phyloP scores from a whole-genome alignment of 1,139 yeast species.

The Candida tropicalis region DNA sequence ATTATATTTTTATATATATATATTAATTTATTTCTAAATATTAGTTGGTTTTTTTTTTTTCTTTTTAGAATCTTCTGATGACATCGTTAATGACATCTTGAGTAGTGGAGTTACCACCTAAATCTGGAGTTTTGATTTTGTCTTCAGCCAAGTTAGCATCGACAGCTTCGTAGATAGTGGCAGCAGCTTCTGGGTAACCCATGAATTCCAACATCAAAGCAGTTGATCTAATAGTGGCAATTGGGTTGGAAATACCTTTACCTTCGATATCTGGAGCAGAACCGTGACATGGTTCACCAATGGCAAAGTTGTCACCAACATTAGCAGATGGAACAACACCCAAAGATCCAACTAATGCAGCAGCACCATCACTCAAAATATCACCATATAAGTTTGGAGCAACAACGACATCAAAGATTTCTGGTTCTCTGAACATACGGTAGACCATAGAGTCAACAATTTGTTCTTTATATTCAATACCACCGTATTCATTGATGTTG shows the following conservation, averaged over 20 bases:
- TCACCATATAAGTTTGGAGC: constrained; percentile 99
- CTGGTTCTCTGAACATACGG: constrained; percentile 97
- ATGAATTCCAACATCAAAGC: constrained; percentile 97
- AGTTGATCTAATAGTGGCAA: constrained; percentile 96
- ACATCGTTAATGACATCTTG: constrained; percentile 86
- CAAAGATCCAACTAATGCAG: constrained; percentile 95
- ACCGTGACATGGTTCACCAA: constrained; percentile 99
- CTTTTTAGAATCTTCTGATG: constrained; percentile 41
- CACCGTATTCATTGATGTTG: constrained; percentile 56
- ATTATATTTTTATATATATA: background rate
- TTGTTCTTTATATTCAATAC: constrained; percentile 82
- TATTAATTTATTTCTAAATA: background rate
- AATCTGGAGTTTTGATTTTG: constrained; percentile 85
- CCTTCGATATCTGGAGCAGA: constrained; percentile 99
- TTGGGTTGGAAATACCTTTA: constrained; percentile 90
- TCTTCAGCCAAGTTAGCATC: constrained; percentile 89
- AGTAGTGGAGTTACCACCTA: constrained; percentile 88
- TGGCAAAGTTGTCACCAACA: constrained; percentile 93
- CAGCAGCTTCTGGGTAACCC: constrained; percentile 90
- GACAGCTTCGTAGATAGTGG: constrained; percentile 89
- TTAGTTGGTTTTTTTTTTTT: background rate
- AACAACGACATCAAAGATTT: constrained; percentile 93
- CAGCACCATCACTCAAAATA: constrained; percentile 97
- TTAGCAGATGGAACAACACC: constrained; percentile 99
- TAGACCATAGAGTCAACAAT: constrained; percentile 99